These are phyloP conservation scores for Penicillium verhagenii DNA, from an alignment of 495 filamentous ascomycete species.

Conservation along the genomic window DNA sequence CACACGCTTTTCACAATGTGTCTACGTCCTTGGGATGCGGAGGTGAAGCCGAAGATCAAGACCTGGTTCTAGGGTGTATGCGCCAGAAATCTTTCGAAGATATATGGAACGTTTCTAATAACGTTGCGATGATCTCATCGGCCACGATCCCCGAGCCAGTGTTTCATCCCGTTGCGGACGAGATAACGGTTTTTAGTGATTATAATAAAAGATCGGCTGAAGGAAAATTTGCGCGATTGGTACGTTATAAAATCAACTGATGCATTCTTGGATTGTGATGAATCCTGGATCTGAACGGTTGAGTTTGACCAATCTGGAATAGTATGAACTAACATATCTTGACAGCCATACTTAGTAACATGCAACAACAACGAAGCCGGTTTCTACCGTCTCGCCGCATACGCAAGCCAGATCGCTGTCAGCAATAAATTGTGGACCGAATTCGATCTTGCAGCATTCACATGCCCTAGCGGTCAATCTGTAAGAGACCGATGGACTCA, in stretches of 20 bases:
- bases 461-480: conserved; percentile 38
- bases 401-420: conserved; percentile 19
- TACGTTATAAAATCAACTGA: conserved; percentile 4
- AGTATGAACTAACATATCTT: conserved; percentile 5
- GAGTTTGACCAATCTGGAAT: too few species aligned
- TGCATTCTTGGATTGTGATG: background rate
- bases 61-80: conserved; percentile 46
- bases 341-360: conserved; percentile 45
- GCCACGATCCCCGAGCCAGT: conserved; percentile 27
- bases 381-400: conserved; percentile 37
- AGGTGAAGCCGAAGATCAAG: background rate
- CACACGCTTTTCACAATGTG: conserved; percentile 37
- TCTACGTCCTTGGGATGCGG: conserved; percentile 41
- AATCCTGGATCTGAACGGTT: too few species aligned
- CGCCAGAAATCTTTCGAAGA: conserved; percentile 34
- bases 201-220: conserved; percentile 35
- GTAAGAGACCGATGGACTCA: conserved; percentile 30
- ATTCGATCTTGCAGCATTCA: conserved; percentile 45
- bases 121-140: conserved; percentile 23
- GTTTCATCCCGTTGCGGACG: conserved; percentile 50
- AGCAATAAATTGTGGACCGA: conserved; percentile 32
- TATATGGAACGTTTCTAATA: conserved; percentile 24
- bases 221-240: conserved; percentile 34
- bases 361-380: conserved; percentile 49
- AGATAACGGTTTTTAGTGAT: conserved; percentile 45